Conservation (phyloP, 306 rosid species). For the Phaseolus lunatus region DNA sequence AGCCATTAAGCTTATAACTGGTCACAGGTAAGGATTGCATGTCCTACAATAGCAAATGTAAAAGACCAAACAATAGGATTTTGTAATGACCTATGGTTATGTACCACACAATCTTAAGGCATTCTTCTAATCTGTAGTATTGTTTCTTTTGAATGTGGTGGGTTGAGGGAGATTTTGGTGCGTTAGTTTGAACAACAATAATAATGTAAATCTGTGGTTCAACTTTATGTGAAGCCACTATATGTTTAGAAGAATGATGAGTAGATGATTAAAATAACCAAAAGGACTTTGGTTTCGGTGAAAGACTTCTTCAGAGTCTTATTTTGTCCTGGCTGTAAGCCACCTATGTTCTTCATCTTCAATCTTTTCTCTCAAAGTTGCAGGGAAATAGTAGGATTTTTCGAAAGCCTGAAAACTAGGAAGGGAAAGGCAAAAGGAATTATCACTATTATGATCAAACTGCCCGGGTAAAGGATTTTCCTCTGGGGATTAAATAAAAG, state of each 20-base stretch:
- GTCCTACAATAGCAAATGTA: constrained; percentile 4
- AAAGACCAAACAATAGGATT: constrained; percentile 37
- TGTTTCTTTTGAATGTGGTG: constrained; percentile 34
- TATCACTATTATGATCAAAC: constrained; percentile 45
- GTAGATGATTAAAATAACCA: constrained; percentile 54
- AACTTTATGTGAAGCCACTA: constrained; percentile 62
- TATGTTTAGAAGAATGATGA: constrained; percentile 70
- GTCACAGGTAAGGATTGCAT: constrained; percentile 30
- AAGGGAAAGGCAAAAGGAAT: constrained; percentile 41
- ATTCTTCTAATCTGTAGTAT: constrained; percentile 30
- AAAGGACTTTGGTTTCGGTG: constrained; percentile 57
- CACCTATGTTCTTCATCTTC: constrained; percentile 40
- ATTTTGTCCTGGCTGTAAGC: constrained; percentile 59
- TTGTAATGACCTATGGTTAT: constrained; percentile 37
- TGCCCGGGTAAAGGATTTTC: constrained; percentile 43
- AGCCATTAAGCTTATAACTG: constrained; percentile 8
- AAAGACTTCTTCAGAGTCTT: constrained; percentile 47
- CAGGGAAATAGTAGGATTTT: constrained; percentile 42
- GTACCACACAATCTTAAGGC: constrained; percentile 39
- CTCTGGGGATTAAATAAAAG: constrained; percentile 32
- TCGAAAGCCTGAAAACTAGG: constrained; percentile 72
- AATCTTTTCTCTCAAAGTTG: constrained; percentile 45
- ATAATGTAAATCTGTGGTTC: constrained; percentile 58
- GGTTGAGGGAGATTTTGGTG: constrained; percentile 38
- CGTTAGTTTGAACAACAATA: constrained; percentile 56